Conservation (phyloP, 768 basidiomycete genomes). For the Leucosporidium scottii region DNA sequence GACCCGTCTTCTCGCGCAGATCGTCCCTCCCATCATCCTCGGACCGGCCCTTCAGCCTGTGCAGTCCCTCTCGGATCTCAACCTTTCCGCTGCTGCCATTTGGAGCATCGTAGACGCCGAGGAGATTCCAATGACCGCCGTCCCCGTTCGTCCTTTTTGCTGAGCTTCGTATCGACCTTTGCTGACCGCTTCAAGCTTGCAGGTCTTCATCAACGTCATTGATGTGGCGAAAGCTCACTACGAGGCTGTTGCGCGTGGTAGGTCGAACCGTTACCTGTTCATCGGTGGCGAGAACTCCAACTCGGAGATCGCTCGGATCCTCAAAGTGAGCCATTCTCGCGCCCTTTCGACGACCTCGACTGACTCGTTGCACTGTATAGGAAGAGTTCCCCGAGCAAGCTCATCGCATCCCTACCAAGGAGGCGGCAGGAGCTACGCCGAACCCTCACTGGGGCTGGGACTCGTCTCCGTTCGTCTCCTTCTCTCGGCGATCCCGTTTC, state of each 20-base stretch:
- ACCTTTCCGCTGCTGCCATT: slow-evolving; percentile 4
- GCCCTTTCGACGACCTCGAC: too few relatives aligned
- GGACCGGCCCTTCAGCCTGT: slow-evolving; percentile 18
- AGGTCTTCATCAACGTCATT: slow-evolving; percentile 9
- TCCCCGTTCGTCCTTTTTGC: not conserved
- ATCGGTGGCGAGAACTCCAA: not conserved
- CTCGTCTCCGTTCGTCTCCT: not conserved
- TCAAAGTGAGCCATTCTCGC: not conserved
- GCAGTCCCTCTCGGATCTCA: slow-evolving; percentile 4
- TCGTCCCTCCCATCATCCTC: slow-evolving; percentile 16
- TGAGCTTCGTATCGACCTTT: not conserved
- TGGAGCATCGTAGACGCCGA: slow-evolving; percentile 13
- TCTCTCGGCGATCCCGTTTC: too few relatives aligned
- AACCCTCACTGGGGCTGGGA: slow-evolving; percentile 8
- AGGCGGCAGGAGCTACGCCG: not conserved
- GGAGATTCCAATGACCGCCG: not conserved
- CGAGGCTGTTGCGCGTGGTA: not conserved
- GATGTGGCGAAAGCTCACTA: slow-evolving; percentile 11
- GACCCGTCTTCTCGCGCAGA: not conserved
- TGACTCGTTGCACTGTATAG: too few relatives aligned
- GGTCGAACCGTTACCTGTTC: slow-evolving; percentile 8
- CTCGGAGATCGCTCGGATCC: not conserved
- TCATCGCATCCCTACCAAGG: not conserved
- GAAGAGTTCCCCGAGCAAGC: slow-evolving; percentile 10
- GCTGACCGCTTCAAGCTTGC: not conserved